Evolutionary conservation across 2,329 filamentous ascomycete genomes (phyloP).

Genomic region (Microdochium paspali): DNA sequence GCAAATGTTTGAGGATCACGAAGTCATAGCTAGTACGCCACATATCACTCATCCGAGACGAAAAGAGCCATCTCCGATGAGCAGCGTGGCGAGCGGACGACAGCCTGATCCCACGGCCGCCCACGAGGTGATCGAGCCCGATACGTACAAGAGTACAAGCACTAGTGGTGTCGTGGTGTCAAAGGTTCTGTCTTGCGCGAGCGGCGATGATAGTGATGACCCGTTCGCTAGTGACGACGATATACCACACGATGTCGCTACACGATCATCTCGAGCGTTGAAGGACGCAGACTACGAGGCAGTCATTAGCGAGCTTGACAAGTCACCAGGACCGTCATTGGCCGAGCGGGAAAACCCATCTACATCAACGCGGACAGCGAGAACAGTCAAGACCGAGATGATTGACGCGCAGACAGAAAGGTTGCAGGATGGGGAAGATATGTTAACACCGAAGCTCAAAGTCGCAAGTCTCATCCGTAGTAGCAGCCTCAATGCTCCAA

Average conservation of each 20-base stretch:
- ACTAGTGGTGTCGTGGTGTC: conserved; percentile 5
- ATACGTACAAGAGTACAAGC: conserved; percentile 12
- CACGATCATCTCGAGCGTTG: conserved; percentile 3
- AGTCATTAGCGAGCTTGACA: conserved; percentile 31
- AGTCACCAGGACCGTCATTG: conserved; percentile 6
- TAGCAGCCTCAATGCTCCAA: conserved; percentile 14
- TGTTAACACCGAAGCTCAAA: conserved; percentile 1
- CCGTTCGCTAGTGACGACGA: conserved; percentile 13
- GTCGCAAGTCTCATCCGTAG: conserved; percentile 2
- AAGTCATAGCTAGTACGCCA: conserved; percentile 14
- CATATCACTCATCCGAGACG: conserved; percentile 20
- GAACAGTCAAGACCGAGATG: conserved; percentile 2
- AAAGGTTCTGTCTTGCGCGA: neutral
- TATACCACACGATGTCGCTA: conserved; percentile 13
- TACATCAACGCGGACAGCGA: conserved; percentile 6
- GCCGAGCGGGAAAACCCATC: neutral
- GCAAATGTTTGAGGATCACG: conserved; percentile 4
- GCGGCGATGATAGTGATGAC: neutral
- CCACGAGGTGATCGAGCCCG: conserved; percentile 14
- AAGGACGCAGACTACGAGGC: conserved; percentile 31
- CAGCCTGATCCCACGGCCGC: conserved; percentile 36
- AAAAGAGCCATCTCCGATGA: conserved; percentile 23
- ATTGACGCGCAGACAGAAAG: conserved; percentile 2
- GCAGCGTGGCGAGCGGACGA: conserved; percentile 36
- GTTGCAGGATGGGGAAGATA: neutral